Evolutionary conservation across 352 stramenopile genomes (phyloP).

Genomic region (Globisporangium acanthophoron): DNA sequence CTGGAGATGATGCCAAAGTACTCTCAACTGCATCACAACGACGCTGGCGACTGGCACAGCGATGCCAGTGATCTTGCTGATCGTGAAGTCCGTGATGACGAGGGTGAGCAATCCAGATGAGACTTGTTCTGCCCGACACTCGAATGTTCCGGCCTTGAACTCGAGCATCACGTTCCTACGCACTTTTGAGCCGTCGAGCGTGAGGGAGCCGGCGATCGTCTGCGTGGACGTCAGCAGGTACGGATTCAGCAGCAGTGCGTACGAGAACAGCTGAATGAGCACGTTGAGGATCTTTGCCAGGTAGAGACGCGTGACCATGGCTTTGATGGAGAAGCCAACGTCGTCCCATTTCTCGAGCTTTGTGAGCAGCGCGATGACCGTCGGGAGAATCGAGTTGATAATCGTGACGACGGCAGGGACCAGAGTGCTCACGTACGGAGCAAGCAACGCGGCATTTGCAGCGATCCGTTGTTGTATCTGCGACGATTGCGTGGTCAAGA

Average conservation of each 20-base stretch:
- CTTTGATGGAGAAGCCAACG: conserved; percentile 74
- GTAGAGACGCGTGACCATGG: conserved; percentile 76
- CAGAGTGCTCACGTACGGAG: conserved; percentile 52
- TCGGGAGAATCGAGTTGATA: conserved; percentile 68
- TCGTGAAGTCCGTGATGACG: conserved; percentile 67
- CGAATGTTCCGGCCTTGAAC: conserved; percentile 46
- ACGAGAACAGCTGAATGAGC: conserved; percentile 75
- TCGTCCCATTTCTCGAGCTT: conserved; percentile 75
- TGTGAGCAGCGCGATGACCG: conserved; percentile 59
- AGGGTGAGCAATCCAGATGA: conserved; percentile 58
- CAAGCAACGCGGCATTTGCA: conserved; percentile 29
- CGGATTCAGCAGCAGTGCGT: conserved; percentile 59
- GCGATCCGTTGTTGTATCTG: conserved; percentile 49
- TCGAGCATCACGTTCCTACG: conserved; percentile 60
- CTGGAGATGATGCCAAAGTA: conserved; percentile 11
- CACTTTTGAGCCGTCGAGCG: conserved; percentile 35
- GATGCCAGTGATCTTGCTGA: conserved; percentile 55
- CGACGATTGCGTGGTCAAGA: conserved; percentile 63
- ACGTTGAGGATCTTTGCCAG: conserved; percentile 83
- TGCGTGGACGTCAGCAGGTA: conserved; percentile 43
- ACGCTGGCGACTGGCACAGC: conserved; percentile 20
- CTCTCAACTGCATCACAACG: conserved; percentile 8
- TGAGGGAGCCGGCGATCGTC: conserved; percentile 27
- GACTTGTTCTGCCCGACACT: conserved; percentile 60
- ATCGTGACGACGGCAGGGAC: conserved; percentile 65